These are phyloP conservation scores for Rhodotorula sp. DNA, from an alignment of 1,284 basidiomycete species.

Conservation along the genomic window DNA sequence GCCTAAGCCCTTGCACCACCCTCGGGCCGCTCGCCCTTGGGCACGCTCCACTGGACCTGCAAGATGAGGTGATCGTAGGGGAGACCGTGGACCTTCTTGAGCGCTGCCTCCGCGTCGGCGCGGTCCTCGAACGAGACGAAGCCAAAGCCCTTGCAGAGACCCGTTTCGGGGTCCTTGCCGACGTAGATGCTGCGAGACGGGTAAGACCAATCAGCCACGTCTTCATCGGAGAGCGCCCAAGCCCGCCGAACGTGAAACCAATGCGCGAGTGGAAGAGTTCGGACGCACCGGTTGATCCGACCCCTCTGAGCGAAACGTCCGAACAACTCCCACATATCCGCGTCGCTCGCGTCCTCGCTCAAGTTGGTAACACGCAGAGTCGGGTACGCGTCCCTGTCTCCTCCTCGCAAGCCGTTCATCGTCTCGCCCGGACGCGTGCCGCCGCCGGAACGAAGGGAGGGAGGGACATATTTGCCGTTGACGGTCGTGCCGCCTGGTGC, in stretches of 20 bases:
- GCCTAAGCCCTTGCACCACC: constrained; percentile 2
- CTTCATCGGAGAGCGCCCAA: too few relatives aligned
- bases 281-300: constrained; percentile 64
- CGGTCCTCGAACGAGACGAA: constrained; percentile 85
- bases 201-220: too few relatives aligned
- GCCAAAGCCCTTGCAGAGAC: constrained; percentile 91
- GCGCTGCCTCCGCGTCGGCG: constrained; percentile 76
- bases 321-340: constrained; percentile 91
- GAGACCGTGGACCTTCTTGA: constrained; percentile 89
- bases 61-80: constrained; percentile 43
- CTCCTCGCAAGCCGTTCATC: constrained; percentile 59
- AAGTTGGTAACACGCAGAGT: constrained; percentile 97
- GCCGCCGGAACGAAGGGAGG: constrained; percentile 74
- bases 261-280: neutral
- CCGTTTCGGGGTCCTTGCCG: constrained; percentile 91
- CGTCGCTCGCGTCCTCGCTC: constrained; percentile 90
- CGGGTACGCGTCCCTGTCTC: constrained; percentile 67
- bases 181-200: constrained; percentile 73
- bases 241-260: too few relatives aligned
- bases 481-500: constrained; percentile 36
- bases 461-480: constrained; percentile 87
- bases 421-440: constrained; percentile 70
- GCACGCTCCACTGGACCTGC: constrained; percentile 33
- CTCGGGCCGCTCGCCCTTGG: constrained; percentile 19
- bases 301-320: constrained; percentile 48